Percentiles rank a stretch among this genome's conserved stretches.
phyloP scores from a whole-genome alignment of 257 asterid genomes.

The Gentiana macrophylla region DNA sequence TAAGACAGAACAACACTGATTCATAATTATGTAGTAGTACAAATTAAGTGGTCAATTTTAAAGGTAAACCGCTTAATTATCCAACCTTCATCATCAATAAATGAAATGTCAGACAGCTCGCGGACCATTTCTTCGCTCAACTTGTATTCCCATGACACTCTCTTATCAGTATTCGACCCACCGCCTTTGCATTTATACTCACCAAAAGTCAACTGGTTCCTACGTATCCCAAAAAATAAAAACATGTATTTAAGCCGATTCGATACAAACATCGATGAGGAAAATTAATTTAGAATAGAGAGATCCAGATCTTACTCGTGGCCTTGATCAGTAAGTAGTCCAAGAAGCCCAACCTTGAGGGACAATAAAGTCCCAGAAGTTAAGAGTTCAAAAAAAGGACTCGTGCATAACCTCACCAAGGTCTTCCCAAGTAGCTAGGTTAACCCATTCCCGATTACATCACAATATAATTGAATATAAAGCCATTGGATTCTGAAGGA shows the following conservation, averaged over 20 bases:
- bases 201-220: slow-evolving; percentile 43
- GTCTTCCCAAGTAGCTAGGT: slow-evolving; percentile 45
- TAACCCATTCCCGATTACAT: slow-evolving; percentile 34
- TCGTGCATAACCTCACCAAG: slow-evolving; percentile 65
- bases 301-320: slow-evolving; percentile 27
- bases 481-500: slow-evolving; percentile 22
- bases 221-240: no score
- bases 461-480: slow-evolving; percentile 48
- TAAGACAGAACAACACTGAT: no score
- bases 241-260: no score
- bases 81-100: slow-evolving; percentile 64
- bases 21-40: no score
- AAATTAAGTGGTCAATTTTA: not conserved
- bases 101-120: slow-evolving; percentile 26
- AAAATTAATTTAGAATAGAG: no score
- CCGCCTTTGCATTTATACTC: slow-evolving; percentile 43
- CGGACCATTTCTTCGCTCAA: slow-evolving; percentile 10
- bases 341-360: slow-evolving; percentile 61
- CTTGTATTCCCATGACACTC: slow-evolving; percentile 77
- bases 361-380: slow-evolving; percentile 31
- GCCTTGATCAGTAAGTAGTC: slow-evolving; percentile 14
- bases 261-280: not conserved
- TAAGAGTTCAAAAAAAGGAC: slow-evolving; percentile 41
- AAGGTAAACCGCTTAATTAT: slow-evolving; percentile 8
- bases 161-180: slow-evolving; percentile 34